Conservation (phyloP, 345 rosid genomes). For the Dipteronia sinensis region DNA sequence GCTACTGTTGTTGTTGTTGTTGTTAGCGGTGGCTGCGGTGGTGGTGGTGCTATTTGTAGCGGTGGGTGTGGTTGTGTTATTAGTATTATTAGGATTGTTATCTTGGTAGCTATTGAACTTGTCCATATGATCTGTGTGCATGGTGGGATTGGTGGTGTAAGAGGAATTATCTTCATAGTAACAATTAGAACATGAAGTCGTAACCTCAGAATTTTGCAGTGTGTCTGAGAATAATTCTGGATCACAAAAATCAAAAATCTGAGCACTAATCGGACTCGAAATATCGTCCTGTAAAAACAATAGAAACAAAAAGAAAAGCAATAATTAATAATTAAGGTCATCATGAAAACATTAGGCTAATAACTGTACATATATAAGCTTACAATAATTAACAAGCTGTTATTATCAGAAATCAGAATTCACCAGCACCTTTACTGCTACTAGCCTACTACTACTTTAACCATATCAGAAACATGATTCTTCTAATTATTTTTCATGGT, state of each 20-base stretch:
- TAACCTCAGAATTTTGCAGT: conserved; percentile 68
- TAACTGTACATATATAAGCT: neutral
- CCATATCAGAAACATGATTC: conserved; percentile 22
- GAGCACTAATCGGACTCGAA: conserved; percentile 73
- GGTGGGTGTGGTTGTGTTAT: conserved; percentile 15
- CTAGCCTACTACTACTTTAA: conserved; percentile 6
- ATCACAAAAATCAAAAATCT: conserved; percentile 62
- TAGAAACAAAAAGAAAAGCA: neutral
- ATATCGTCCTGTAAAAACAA: conserved; percentile 69
- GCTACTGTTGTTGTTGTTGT: conserved; percentile 30
- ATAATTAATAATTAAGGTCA: neutral
- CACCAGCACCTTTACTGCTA: conserved; percentile 5
- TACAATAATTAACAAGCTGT: neutral
- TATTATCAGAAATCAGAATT: neutral
- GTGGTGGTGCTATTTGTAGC: conserved; percentile 34
- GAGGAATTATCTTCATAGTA: conserved; percentile 60
- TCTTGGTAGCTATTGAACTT: conserved; percentile 37
- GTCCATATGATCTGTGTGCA: conserved; percentile 33
- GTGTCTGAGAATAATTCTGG: conserved; percentile 64
- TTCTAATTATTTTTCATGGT: conserved; percentile 3
- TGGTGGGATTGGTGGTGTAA: conserved; percentile 32
- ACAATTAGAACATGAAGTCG: conserved; percentile 51
- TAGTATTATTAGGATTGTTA: conserved; percentile 21
- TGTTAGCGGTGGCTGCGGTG: conserved; percentile 18
- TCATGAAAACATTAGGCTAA: neutral